These are phyloP conservation scores for Metschnikowia lochheadii DNA, from an alignment of 805 yeast genomes.

Conservation along the genomic window DNA sequence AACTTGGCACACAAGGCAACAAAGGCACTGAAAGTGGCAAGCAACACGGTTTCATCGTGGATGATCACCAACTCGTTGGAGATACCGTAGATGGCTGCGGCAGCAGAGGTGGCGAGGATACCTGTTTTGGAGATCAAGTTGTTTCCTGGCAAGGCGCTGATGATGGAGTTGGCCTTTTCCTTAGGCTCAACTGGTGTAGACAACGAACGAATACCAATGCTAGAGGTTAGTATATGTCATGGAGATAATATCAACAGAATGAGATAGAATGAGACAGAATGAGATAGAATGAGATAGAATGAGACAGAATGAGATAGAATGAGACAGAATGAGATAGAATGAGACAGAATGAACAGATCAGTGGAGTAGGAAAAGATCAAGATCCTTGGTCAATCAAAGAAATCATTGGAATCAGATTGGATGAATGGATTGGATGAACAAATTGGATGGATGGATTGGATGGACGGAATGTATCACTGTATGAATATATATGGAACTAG, in stretches of 20 bases:
- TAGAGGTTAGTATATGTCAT: constrained; percentile 30
- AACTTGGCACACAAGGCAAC: constrained; percentile 73
- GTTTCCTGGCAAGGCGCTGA: constrained; percentile 92
- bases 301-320: too few species aligned
- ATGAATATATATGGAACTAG: too few species aligned
- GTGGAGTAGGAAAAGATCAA: too few species aligned
- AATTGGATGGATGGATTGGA: too few species aligned
- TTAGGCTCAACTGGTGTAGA: constrained; percentile 80
- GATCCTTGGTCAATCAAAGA: too few species aligned
- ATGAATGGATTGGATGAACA: too few species aligned
- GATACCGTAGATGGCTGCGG: constrained; percentile 91
- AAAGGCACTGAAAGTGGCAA: constrained; percentile 76
- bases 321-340: too few species aligned
- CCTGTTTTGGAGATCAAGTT: constrained; percentile 87
- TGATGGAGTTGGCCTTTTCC: constrained; percentile 82
- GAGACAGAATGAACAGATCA: too few species aligned
- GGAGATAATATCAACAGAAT: background rate
- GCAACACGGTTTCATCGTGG: constrained; percentile 89
- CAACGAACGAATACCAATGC: constrained; percentile 61
- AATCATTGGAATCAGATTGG: too few species aligned
- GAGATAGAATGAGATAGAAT: background rate
- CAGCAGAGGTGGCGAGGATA: constrained; percentile 88
- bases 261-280: too few species aligned
- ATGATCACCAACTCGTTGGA: constrained; percentile 89
- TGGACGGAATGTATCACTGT: too few species aligned